Conservation (phyloP, 2,329 filamentous ascomycete species). For the Aspergillus thermomutatus region DNA sequence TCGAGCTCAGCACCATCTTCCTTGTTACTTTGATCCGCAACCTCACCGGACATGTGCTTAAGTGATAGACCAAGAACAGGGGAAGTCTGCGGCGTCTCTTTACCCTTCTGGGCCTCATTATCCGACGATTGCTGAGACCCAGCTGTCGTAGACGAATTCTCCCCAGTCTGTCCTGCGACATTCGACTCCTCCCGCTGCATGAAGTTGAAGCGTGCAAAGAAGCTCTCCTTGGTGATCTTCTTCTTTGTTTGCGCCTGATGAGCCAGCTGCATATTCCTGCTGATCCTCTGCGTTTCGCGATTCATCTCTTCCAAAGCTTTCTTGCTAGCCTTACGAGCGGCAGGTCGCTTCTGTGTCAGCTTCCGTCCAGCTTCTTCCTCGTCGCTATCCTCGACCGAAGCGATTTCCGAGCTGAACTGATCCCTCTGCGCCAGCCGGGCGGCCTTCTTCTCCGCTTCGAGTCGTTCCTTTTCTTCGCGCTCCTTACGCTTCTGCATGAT, state of each 20-base stretch:
- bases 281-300: constrained; percentile 87
- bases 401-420: constrained; percentile 38
- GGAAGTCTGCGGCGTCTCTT: constrained; percentile 71
- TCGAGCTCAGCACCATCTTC: constrained; percentile 3
- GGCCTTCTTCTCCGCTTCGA: constrained; percentile 41
- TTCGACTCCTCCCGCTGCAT: constrained; percentile 42
- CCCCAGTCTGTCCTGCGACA: constrained; percentile 22
- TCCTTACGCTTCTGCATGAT: constrained; percentile 72
- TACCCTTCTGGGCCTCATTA: constrained; percentile 41
- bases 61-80: constrained; percentile 35
- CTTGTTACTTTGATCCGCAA: not conserved
- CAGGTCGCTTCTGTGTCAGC: constrained; percentile 66
- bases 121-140: constrained; percentile 52
- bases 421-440: constrained; percentile 30
- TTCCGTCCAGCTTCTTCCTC: constrained; percentile 61
- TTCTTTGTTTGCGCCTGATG: constrained; percentile 90
- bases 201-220: constrained; percentile 83
- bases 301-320: constrained; percentile 94
- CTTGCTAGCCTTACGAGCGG: constrained; percentile 80
- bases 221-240: constrained; percentile 77
- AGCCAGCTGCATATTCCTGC: constrained; percentile 82
- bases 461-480: constrained; percentile 63
- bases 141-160: constrained; percentile 37
- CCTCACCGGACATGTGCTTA: not conserved
- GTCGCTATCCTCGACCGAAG: constrained; percentile 52